A percentile compares a stretch with the other conserved stretches of the same genome.
Conservation (phyloP, 805 yeast species). For the Sugiyamaella boreocaroliniensis region DNA sequence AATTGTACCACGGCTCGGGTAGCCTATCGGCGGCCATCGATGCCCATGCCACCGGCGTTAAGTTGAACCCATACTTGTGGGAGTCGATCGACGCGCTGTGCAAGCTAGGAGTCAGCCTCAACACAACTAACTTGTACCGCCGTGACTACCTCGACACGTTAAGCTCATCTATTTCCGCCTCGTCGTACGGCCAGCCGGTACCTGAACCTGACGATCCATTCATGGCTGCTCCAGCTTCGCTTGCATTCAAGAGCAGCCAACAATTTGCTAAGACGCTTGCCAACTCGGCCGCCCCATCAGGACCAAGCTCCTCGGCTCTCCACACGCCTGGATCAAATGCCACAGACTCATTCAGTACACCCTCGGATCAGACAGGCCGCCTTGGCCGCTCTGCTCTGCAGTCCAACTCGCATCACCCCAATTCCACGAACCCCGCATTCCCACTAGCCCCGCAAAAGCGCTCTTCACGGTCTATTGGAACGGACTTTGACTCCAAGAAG, state of each 20-base stretch:
- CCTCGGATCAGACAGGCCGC: conserved; percentile 8
- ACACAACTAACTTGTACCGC: conserved; percentile 39
- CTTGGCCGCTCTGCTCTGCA: background rate
- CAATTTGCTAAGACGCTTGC: conserved; percentile 8
- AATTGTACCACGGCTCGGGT: conserved; percentile 51
- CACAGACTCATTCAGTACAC: conserved; percentile 12
- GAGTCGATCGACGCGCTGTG: conserved; percentile 79
- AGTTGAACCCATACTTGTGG: conserved; percentile 73
- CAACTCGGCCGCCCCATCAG: background rate
- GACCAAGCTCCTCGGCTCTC: background rate
- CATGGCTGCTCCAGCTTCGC: conserved; percentile 6
- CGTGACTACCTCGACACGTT: background rate
- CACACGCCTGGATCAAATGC: background rate
- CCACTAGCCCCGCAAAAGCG: conserved; percentile 23
- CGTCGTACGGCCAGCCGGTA: background rate
- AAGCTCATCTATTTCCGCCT: background rate
- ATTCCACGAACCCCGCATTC: conserved; percentile 2
- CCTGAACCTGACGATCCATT: conserved; percentile 10
- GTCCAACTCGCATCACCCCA: background rate
- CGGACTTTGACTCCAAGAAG: background rate
- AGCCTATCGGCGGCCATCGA: conserved; percentile 60
- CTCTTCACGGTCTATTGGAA: conserved; percentile 10
- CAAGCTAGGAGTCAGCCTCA: conserved; percentile 61
- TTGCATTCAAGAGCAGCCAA: conserved; percentile 14
- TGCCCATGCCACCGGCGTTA: conserved; percentile 62